A percentile compares a stretch with the other conserved stretches of the same genome.
Evolutionary conservation across 2,329 filamentous ascomycete genomes (phyloP).

Genomic region (Teratosphaeria nubilosa): DNA sequence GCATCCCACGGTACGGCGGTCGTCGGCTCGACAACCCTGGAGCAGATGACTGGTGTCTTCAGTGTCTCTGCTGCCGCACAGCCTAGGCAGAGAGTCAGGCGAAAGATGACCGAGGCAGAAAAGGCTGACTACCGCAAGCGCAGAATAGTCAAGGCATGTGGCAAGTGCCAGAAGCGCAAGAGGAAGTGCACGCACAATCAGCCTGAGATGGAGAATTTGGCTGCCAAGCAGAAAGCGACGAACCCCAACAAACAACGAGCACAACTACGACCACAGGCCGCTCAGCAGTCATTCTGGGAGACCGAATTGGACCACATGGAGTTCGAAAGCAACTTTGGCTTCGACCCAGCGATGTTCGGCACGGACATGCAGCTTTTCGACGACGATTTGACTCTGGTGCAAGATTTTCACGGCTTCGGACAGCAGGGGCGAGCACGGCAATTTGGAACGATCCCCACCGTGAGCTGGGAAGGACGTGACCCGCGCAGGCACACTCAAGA

Average conservation of each 20-base stretch:
- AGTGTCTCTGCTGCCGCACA: conserved; percentile 24
- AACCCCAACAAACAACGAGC: conserved; percentile 10
- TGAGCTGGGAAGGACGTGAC: background rate
- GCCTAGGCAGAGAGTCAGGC: conserved; percentile 24
- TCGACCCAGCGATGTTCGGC: background rate
- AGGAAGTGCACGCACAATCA: conserved; percentile 27
- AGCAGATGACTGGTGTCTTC: conserved; percentile 30
- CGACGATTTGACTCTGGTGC: conserved; percentile 16
- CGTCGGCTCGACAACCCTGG: too few species aligned
- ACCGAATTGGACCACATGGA: background rate
- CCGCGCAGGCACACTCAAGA: background rate
- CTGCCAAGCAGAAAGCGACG: conserved; percentile 2
- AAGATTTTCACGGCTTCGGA: conserved; percentile 15
- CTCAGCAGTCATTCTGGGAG: background rate
- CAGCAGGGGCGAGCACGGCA: conserved; percentile 5
- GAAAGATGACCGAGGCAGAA: conserved; percentile 30
- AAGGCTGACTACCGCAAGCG: conserved; percentile 30
- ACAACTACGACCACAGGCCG: background rate
- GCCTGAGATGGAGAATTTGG: conserved; percentile 19
- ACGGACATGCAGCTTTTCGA: conserved; percentile 14
- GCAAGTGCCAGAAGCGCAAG: conserved; percentile 27
- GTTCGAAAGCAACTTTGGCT: background rate
- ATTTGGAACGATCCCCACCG: background rate
- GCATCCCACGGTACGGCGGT: background rate
- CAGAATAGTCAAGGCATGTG: conserved; percentile 28